Percentiles rank a stretch among this genome's conserved stretches.
These are phyloP conservation scores for Hymenoscyphus linearis DNA, from an alignment of 2,329 filamentous ascomycete genomes.

Conservation along the genomic window DNA sequence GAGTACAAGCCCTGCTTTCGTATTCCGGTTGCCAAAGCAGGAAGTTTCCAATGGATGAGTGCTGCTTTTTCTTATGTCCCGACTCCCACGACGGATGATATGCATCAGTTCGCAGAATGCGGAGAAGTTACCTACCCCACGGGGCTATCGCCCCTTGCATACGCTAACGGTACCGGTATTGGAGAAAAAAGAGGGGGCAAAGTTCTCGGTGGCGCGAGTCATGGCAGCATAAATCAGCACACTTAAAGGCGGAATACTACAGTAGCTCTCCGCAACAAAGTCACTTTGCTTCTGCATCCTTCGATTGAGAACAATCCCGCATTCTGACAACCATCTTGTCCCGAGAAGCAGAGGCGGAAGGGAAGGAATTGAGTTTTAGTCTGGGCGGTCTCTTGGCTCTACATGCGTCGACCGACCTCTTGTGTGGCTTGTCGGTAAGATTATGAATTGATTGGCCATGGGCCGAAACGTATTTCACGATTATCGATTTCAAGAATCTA, in stretches of 20 bases:
- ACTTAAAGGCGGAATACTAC: not conserved
- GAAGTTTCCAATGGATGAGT: not conserved
- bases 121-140: not conserved
- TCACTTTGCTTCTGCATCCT: not conserved
- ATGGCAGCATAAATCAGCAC: not conserved
- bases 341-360: not conserved
- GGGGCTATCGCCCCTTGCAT: not conserved
- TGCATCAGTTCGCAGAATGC: not conserved
- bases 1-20: not conserved
- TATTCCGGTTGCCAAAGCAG: not conserved
- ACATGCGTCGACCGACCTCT: conserved; percentile 1
- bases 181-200: not conserved
- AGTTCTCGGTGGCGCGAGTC: not conserved
- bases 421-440: conserved; percentile 1
- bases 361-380: no score
- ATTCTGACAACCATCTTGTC: not conserved
- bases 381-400: not conserved
- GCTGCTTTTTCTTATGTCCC: not conserved
- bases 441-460: not conserved
- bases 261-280: not conserved
- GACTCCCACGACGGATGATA: not conserved
- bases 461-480: not conserved
- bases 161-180: not conserved
- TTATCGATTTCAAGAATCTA: not conserved
- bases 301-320: not conserved